Evolutionary conservation across 768 basidiomycete species (phyloP).

Genomic region (Strobilomyces confusus): DNA sequence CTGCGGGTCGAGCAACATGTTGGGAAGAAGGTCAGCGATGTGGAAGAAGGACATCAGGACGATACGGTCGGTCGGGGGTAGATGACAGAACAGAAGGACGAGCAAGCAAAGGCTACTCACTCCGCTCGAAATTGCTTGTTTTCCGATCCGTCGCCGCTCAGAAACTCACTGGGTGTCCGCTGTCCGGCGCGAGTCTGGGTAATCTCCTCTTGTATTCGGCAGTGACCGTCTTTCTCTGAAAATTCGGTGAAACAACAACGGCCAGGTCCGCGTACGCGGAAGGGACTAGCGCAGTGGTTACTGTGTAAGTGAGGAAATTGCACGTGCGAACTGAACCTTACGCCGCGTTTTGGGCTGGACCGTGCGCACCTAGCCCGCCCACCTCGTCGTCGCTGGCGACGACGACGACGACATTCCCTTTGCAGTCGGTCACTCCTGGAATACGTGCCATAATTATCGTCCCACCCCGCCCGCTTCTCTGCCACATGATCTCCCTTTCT

Average conservation of each 20-base stretch:
- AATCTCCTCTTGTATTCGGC: slow-evolving; percentile 10
- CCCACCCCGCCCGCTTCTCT: slow-evolving; percentile 11
- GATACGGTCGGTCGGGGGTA: slow-evolving; percentile 2
- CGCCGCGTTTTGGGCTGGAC: slow-evolving; percentile 24
- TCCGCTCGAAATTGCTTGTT: slow-evolving; percentile 36
- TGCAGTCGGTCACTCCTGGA: background rate
- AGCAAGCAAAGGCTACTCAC: slow-evolving; percentile 23
- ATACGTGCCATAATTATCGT: slow-evolving; percentile 26
- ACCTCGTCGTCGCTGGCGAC: slow-evolving; percentile 14
- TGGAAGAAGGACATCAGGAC: background rate
- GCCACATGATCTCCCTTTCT: slow-evolving; percentile 29
- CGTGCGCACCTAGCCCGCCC: slow-evolving; percentile 20
- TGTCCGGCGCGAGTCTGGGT: slow-evolving; percentile 9
- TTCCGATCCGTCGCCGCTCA: slow-evolving; percentile 38
- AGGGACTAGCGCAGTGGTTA: slow-evolving; percentile 23
- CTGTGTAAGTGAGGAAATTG: slow-evolving; percentile 24
- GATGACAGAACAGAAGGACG: background rate
- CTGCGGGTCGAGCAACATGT: slow-evolving; percentile 19
- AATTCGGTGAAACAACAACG: slow-evolving; percentile 3
- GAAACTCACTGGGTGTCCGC: slow-evolving; percentile 22
- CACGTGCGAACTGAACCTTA: slow-evolving; percentile 34
- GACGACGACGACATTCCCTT: slow-evolving; percentile 19
- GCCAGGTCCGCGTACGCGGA: slow-evolving; percentile 7
- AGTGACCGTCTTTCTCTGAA: slow-evolving; percentile 7
- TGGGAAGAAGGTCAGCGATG: slow-evolving; percentile 8